A percentile compares a stretch with the other conserved stretches of the same genome.
These are phyloP conservation scores for Beauveria sp. DNA, from an alignment of 2,329 filamentous ascomycete species.

Conservation along the genomic window DNA sequence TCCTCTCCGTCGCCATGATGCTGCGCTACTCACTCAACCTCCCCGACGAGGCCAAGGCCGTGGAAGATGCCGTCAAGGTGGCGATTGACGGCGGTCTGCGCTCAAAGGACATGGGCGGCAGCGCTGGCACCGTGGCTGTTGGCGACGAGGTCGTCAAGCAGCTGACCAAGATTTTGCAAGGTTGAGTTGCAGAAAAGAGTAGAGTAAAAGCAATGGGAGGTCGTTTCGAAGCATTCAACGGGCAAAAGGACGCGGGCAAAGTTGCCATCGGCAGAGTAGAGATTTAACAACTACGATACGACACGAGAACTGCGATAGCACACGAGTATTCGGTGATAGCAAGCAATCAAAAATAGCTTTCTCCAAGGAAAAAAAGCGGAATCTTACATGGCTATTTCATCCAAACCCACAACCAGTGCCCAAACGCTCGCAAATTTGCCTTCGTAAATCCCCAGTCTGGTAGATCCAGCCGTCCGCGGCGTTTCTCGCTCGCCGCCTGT, in stretches of 20 bases:
- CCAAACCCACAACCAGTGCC: conserved; percentile 31
- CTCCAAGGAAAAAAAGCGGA: no score
- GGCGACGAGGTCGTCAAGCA: conserved; percentile 72
- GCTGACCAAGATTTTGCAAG: conserved; percentile 59
- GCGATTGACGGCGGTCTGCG: conserved; percentile 72
- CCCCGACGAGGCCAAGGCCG: conserved; percentile 64
- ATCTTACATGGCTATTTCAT: conserved; percentile 20
- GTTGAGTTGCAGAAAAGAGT: no score
- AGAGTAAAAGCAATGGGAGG: no score
- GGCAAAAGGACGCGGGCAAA: no score
- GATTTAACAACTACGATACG: no score
- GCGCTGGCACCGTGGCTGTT: conserved; percentile 60
- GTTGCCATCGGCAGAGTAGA: no score
- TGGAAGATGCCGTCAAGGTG: conserved; percentile 73
- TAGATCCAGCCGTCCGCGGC: conserved; percentile 30
- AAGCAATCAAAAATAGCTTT: no score
- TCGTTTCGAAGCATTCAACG: no score
- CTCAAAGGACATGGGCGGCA: conserved; percentile 81
- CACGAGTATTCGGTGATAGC: no score
- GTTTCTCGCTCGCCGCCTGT: conserved; percentile 24
- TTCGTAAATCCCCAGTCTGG: conserved; percentile 26
- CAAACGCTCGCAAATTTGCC: conserved; percentile 22
- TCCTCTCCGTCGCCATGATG: conserved; percentile 93
- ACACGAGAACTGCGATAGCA: no score
- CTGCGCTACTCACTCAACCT: conserved; percentile 84